Percentiles rank a stretch among this genome's conserved stretches.
Evolutionary conservation across 352 stramenopile species (phyloP).

Genomic region (Thraustochytrium striatum): DNA sequence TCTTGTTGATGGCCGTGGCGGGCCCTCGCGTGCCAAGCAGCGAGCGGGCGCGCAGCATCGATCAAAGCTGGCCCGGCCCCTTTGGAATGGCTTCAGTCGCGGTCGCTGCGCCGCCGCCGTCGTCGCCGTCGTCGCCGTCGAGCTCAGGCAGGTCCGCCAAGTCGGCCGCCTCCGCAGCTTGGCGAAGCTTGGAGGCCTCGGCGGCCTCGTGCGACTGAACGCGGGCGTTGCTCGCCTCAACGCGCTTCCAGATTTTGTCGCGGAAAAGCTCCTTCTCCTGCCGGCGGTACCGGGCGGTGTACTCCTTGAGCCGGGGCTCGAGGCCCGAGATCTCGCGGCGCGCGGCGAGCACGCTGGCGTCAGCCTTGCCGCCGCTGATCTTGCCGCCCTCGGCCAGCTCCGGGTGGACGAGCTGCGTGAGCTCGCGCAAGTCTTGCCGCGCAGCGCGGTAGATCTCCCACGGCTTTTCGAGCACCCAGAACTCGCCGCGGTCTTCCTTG

Average conservation of each 20-base stretch:
- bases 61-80: background rate
- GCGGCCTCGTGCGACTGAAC: background rate
- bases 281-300: background rate
- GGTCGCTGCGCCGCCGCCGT: too few relatives aligned
- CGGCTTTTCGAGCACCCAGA: conserved; percentile 30
- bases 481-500: conserved; percentile 40
- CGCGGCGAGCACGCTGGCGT: background rate
- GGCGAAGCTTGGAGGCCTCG: background rate
- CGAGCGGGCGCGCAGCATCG: background rate
- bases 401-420: background rate
- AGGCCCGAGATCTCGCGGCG: background rate
- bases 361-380: background rate
- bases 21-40: background rate
- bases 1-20: background rate
- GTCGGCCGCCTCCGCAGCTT: background rate
- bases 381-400: background rate
- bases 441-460: conserved; percentile 16
- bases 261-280: conserved; percentile 35
- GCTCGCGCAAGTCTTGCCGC: background rate
- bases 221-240: background rate
- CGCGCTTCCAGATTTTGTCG: conserved; percentile 18
- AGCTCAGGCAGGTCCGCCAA: conserved; percentile 3
- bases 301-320: background rate
- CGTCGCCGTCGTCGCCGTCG: background rate
- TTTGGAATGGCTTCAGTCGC: background rate